These are phyloP conservation scores for Boletus coccyginus DNA, from an alignment of 768 basidiomycete species.

Conservation along the genomic window DNA sequence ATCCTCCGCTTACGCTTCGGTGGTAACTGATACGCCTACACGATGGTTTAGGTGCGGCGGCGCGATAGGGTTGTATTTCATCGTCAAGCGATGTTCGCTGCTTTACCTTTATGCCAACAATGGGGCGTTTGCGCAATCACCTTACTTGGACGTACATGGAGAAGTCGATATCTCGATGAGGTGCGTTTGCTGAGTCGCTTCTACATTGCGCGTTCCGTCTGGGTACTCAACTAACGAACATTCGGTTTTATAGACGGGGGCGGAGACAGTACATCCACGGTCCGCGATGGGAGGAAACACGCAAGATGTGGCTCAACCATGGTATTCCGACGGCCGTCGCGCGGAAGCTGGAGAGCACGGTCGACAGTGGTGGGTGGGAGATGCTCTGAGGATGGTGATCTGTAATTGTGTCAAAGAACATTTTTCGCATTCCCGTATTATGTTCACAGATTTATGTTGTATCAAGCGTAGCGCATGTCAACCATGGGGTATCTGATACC, in stretches of 20 bases:
- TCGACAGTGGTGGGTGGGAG: constrained; percentile 95
- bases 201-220: neutral
- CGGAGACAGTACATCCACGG: constrained; percentile 85
- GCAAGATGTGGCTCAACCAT: constrained; percentile 88
- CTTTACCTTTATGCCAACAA: constrained; percentile 85
- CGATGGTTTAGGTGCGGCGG: constrained; percentile 75
- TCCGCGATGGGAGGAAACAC: constrained; percentile 86
- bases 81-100: constrained; percentile 88
- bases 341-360: constrained; percentile 79
- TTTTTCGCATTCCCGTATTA: neutral
- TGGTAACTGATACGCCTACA: neutral
- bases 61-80: constrained; percentile 83
- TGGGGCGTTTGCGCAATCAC: constrained; percentile 85
- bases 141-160: constrained; percentile 92
- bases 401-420: neutral
- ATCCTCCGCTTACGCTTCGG: neutral
- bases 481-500: too few species aligned
- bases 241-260: constrained; percentile 57
- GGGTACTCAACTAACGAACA: neutral
- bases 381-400: constrained; percentile 47
- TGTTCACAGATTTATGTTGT: too few species aligned
- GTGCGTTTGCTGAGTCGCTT: constrained; percentile 38
- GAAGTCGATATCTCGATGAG: constrained; percentile 92
- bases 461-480: too few species aligned
- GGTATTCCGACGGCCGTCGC: constrained; percentile 89